These are phyloP conservation scores for Podaxis sp. DNA, from an alignment of 768 basidiomycete species.

Conservation along the genomic window DNA sequence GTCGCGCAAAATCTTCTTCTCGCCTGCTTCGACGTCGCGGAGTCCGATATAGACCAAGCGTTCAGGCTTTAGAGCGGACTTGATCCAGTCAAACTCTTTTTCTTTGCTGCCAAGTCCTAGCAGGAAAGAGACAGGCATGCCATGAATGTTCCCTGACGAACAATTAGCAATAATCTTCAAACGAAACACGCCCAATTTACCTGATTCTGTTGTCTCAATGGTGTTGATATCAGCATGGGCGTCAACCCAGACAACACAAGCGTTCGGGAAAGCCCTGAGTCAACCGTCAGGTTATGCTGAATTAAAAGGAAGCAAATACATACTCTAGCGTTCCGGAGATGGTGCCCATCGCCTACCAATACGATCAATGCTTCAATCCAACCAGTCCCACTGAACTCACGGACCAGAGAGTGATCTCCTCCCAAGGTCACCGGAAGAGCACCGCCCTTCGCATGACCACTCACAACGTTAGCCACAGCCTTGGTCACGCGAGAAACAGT, in stretches of 20 bases:
- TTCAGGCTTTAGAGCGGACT: constrained; percentile 64
- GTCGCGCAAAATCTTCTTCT: constrained; percentile 82
- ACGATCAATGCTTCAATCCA: constrained; percentile 8
- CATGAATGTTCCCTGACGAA: constrained; percentile 85
- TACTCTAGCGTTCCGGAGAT: constrained; percentile 86
- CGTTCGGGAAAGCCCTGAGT: constrained; percentile 66
- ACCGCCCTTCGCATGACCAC: constrained; percentile 71
- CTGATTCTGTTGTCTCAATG: constrained; percentile 71
- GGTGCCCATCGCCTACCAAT: constrained; percentile 77
- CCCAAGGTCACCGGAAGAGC: constrained; percentile 88
- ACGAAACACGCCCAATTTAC: constrained; percentile 32
- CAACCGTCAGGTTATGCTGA: background rate
- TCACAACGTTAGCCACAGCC: constrained; percentile 76
- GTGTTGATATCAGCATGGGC: constrained; percentile 99
- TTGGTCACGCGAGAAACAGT: constrained; percentile 81
- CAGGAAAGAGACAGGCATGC: constrained; percentile 97
- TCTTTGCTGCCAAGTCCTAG: constrained; percentile 50
- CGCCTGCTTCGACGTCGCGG: constrained; percentile 87
- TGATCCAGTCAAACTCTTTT: constrained; percentile 49
- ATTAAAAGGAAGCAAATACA: constrained; percentile 16
- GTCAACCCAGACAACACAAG: constrained; percentile 94
- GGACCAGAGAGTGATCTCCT: constrained; percentile 91
- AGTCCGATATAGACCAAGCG: constrained; percentile 96
- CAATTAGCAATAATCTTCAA: background rate
- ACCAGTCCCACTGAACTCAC: constrained; percentile 24